Evolutionary conservation across 768 basidiomycete species (phyloP), one percentile per base, ranked within the genome.

Genomic region (Serendipita sp.): DNA sequence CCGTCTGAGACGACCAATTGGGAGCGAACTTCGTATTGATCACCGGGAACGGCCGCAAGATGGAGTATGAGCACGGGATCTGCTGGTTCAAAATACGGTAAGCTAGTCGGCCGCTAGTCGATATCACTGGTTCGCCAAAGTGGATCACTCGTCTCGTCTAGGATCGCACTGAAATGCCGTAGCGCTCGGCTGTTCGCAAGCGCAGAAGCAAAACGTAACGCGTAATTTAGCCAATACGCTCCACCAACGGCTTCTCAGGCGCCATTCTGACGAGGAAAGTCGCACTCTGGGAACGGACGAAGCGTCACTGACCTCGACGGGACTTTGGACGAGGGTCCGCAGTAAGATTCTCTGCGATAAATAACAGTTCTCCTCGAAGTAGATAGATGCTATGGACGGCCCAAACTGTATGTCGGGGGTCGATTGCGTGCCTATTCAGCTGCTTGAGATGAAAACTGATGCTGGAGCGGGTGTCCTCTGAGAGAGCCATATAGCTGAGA

Each of bases 1-100:
- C 56, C 56, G 56, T 60, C 56, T 60, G 56, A 28, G 24, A 60
- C 56, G 56, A 60, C 56, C 35, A 60, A 37, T 60, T 60, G 56
- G 16, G 56, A 60, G 4, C 34, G 18, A 35, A 60, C 56, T 35
- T 60, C 56, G 28, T 60, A 60, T 32, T 28, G 24, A 32, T 60
- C 56, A 24, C 28, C 24, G 35, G 28, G 24, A n/a, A 28, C 10
- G 16, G 56, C 18, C 34, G 56, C 56, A 24, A 60, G 56, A 32
- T 60, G 56, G 56, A 60, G 56, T 10, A 60, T 7, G 16, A 60
- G 56, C 56, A 60, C 56, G 56, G 56, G 56, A 60, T 60, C 56
- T 60, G 56, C 56, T 35, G 35, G 48, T 32, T 13, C 38, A 41
- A 41, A 32, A 53, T 24, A 24, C 15, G 28, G 24, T 24, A 24